Percentiles rank a stretch among this genome's conserved stretches.
phyloP scores from a whole-genome alignment of 2,329 filamentous ascomycete genomes.

The Talaromyces islandicus region DNA sequence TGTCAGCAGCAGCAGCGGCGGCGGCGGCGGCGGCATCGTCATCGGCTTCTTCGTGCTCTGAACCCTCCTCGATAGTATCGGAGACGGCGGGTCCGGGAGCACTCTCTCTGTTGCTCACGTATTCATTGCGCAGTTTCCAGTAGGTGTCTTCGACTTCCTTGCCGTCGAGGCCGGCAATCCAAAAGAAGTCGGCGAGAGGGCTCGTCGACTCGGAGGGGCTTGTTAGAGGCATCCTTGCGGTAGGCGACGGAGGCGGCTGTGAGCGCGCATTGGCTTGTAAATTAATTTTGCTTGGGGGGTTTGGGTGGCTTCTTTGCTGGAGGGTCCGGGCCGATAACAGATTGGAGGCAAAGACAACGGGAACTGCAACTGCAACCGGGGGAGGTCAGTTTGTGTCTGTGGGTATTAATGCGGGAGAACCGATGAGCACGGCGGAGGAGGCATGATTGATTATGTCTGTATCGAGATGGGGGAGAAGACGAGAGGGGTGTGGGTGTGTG shows the following conservation, averaged over 20 bases:
- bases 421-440: not conserved
- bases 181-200: slow-evolving; percentile 62
- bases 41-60: slow-evolving; percentile 49
- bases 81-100: slow-evolving; percentile 38
- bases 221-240: slow-evolving; percentile 25
- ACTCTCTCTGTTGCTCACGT: slow-evolving; percentile 30
- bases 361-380: not conserved
- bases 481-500: not conserved
- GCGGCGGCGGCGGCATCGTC: slow-evolving; percentile 25
- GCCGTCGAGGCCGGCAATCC: slow-evolving; percentile 51
- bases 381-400: not conserved
- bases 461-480: not conserved
- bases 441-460: not conserved
- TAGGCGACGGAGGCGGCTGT: slow-evolving; percentile 13
- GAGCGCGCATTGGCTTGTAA: slow-evolving; percentile 13
- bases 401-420: not conserved
- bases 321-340: not conserved
- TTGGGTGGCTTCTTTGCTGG: not conserved
- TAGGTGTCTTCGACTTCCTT: slow-evolving; percentile 41
- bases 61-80: slow-evolving; percentile 58
- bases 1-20: too few species aligned
- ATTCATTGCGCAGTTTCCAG: slow-evolving; percentile 36
- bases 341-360: not conserved
- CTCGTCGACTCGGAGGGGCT: slow-evolving; percentile 36
- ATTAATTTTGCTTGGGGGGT: not conserved